Evolutionary conservation across 176 grass and related monocot genomes (phyloP).

Genomic region (Otatea glauca): DNA sequence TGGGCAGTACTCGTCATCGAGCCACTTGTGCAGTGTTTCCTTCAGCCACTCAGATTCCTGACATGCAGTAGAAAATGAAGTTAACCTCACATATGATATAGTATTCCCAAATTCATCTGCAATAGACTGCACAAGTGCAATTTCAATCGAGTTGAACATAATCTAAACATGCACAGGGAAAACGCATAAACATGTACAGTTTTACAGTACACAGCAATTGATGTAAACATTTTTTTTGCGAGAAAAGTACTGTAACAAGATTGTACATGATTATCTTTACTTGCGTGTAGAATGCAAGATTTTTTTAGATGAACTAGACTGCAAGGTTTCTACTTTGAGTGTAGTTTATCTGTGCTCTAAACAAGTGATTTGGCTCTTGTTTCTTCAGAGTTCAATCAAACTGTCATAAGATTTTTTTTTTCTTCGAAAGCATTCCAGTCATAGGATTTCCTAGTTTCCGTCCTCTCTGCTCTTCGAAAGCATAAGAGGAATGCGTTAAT

Average conservation of each 20-base stretch:
- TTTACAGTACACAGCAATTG: too few species aligned
- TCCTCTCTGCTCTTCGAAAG: neutral
- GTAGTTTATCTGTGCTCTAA: neutral
- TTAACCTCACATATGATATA: neutral
- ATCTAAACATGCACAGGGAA: neutral
- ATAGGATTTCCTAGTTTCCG: neutral
- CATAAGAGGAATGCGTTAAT: neutral
- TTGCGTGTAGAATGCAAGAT: neutral
- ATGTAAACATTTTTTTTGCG: too few species aligned
- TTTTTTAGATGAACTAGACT: neutral
- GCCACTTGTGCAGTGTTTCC: constrained; percentile 80
- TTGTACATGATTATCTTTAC: neutral
- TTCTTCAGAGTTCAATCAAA: neutral
- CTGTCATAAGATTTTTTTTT: neutral
- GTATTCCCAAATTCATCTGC: neutral
- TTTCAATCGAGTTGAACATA: neutral
- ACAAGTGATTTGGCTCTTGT: too few species aligned
- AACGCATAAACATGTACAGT: too few species aligned
- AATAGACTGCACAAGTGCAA: neutral
- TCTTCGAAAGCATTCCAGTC: neutral
- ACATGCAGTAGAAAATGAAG: neutral
- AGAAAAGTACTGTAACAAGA: neutral
- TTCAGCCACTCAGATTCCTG: constrained; percentile 95
- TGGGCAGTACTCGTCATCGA: constrained; percentile 83
- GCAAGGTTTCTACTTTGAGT: neutral